Base-by-base conservation (phyloP, 2,329 filamentous ascomycete species). In the Fusarium austroafricanum region DNA sequence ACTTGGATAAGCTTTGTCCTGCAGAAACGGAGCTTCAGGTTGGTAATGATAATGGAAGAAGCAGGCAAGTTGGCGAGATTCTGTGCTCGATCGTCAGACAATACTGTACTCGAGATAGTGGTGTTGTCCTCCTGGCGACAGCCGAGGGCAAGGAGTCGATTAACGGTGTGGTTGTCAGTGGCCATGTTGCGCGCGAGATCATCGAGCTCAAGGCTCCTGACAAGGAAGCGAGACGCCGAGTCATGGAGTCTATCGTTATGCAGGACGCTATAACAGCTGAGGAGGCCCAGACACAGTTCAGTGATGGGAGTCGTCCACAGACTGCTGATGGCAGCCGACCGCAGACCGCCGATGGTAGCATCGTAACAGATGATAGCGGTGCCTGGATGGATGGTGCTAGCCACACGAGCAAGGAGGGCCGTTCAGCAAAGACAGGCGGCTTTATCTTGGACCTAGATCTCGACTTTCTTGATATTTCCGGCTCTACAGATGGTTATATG, bases 401-500 rank as follows among this genome's bases (percentile, higher is more conserved):
- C 65, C 83, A 86, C 43, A 79, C 81, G 9, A 89, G 86, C 61
- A 78, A 81, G 33, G 78, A 79, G 15, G 67, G 71, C 7, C 55
- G 72, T 2, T 74, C 73, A 12, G 53, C 73, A 15, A 79, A 77
- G 46, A 77, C 81, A 6, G 86, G 87, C 53, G 91, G 90, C 0
- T 96, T 97, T 73, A 80, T 90, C 2, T 82, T 97, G 8, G 91
- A 94, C 59, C 81, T 88, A 0, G 87, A 91, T 47, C 87, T 99
- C 11, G 96, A 99, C 77, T 92, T 98, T 59, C 87, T 98, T 10
- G 95, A 98, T 67, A 86, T 99, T 56, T 94, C 96, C 18, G 94
- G 96, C 2, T 91, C 95, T 71, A 98, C 95, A 0, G 96, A 99
- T 75, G 96, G 96, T 1, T 99, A 98, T 76, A 97, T 98, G 94